Evolutionary conservation across 192 early-diverging fungal genomes (phyloP).

Genomic region (Phlyctochytrium planicorne): DNA sequence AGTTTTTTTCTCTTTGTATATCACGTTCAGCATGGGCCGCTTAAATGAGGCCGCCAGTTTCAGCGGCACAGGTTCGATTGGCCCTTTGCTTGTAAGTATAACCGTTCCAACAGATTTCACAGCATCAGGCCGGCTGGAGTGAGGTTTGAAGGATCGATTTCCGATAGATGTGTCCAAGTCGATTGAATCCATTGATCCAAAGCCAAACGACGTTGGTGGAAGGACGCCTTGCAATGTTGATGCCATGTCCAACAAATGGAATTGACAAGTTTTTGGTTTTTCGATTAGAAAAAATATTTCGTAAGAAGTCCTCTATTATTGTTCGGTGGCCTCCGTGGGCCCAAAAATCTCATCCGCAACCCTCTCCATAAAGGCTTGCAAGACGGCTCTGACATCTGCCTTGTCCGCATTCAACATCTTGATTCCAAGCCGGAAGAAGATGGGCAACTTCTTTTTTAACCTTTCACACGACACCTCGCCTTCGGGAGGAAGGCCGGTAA

Average conservation of each 20-base stretch:
- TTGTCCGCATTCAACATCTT: constrained; percentile 45
- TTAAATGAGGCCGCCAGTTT: neutral
- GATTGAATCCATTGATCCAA: no score
- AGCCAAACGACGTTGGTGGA: no score
- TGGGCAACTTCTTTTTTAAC: constrained; percentile 29
- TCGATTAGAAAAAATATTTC: no score
- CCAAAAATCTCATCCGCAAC: constrained; percentile 44
- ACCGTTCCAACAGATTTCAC: no score
- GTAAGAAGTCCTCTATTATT: no score
- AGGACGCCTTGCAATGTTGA: no score
- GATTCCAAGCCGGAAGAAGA: constrained; percentile 39
- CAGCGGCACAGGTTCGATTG: neutral
- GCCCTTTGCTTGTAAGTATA: no score
- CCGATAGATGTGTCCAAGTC: no score
- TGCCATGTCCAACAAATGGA: no score
- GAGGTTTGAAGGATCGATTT: no score
- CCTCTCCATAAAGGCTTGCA: constrained; percentile 46
- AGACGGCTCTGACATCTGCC: constrained; percentile 38
- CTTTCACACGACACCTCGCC: constrained; percentile 4
- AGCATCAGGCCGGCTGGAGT: no score
- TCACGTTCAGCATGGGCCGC: neutral
- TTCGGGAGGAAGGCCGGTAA: neutral
- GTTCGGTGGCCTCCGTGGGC: neutral
- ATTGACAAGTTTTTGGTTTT: no score
- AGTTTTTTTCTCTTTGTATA: constrained; percentile 3